Conservation (phyloP, 768 basidiomycete genomes). For the Podaxis sp. region DNA sequence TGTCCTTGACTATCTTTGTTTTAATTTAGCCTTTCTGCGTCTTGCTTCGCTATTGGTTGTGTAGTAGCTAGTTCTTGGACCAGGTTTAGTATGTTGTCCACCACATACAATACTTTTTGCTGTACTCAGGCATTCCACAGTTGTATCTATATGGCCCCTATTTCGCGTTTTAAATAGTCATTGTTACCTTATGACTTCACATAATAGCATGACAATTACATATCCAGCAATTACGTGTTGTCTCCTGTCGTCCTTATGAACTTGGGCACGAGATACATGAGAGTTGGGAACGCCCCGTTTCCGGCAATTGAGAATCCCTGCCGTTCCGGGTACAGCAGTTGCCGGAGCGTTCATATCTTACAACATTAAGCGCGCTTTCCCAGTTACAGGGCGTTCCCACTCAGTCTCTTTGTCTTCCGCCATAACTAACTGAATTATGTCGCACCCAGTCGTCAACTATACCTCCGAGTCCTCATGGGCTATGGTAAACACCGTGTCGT, state of each 20-base stretch:
- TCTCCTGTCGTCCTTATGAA: not conserved
- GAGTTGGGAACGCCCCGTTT: not conserved
- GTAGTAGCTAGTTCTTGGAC: slow-evolving; percentile 9
- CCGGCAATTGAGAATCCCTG: not conserved
- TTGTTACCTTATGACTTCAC: not conserved
- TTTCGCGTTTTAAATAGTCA: not conserved
- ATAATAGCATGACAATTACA: not conserved
- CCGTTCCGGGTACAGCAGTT: not conserved
- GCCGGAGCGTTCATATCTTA: not conserved
- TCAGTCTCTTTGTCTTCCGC: not conserved
- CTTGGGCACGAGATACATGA: not conserved
- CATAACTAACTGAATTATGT: slow-evolving; percentile 38
- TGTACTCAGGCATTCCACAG: slow-evolving; percentile 2
- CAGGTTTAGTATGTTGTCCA: slow-evolving; percentile 3
- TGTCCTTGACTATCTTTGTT: slow-evolving; percentile 7
- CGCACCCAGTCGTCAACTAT: slow-evolving; percentile 72
- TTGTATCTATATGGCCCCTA: slow-evolving; percentile 6
- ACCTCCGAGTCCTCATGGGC: slow-evolving; percentile 88
- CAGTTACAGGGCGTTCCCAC: not conserved
- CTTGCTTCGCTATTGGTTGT: slow-evolving; percentile 5
- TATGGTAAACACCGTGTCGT: slow-evolving; percentile 45
- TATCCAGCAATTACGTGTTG: too few species aligned
- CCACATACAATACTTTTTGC: not conserved
- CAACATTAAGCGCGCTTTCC: slow-evolving; percentile 3
- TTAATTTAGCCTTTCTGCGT: slow-evolving; percentile 11